Base-by-base conservation (phyloP, 192 early-diverging fungal genomes). In the Linderina pennispora region DNA sequence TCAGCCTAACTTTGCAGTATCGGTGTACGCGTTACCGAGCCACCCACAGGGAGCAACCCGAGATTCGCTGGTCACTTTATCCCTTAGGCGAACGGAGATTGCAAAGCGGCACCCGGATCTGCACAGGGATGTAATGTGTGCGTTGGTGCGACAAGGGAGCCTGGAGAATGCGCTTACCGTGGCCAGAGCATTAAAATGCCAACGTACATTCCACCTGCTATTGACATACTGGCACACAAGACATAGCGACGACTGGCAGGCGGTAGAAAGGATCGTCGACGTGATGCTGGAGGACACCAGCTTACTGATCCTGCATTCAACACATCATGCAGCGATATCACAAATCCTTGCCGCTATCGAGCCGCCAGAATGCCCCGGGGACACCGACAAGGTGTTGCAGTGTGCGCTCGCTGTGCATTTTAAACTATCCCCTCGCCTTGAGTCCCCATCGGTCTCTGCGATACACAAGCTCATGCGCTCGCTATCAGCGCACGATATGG, bases 71-170 rank as follows among this genome's bases (percentile, higher is more conserved):
- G 34, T 53, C 1, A 18, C 17, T 1, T 19, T 65, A 36, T 44
- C 26, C 14, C 24, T 16, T 3, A 21, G 34, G 17, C 43, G 62
- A 6, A n/a, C 32, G 8, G 17, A 20, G 3, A 15, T 65, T 23
- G 35, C 34, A 1, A 18, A 20, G 22, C 25, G 16, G 13, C n/a
- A 18, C 15, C 62, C 62, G 17, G 43, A 54, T 8, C 23, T 65
- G 6, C 62, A 65, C 40, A 48, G 44, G 28, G 62, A 65, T 17
- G 35, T 57, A 13, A 21, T 57, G 15, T 48, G 49, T 3, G 19
- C 44, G 15, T 34, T 47, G n/a, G 54, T 53, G 16, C 54, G 62
- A 1, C 20, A n/a, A 11, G 36, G 33, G 34, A 18, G 44, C 35
- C 35, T 56, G 11, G 18, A 35, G 1, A 26, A 34, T 0, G 48